A percentile compares a stretch with the other conserved stretches of the same genome.
Conservation (phyloP, 345 rosid genomes). For the Fremontodendron californicum region DNA sequence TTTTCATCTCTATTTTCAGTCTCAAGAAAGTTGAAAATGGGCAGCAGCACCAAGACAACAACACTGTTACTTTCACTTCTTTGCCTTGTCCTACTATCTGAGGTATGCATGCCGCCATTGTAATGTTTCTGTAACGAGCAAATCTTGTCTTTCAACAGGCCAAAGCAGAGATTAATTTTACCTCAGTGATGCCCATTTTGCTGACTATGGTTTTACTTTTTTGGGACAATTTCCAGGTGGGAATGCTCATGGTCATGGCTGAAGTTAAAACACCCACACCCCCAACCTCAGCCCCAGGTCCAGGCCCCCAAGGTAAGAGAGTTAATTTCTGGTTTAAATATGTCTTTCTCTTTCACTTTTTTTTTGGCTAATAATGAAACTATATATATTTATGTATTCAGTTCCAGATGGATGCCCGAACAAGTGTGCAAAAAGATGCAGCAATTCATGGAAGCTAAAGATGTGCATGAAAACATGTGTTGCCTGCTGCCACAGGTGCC, state of each 20-base stretch:
- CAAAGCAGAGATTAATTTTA: not conserved
- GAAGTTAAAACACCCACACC: not conserved
- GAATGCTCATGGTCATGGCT: constrained; percentile 10
- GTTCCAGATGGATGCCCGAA: not conserved
- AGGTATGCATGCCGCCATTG: not conserved
- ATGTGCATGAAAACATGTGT: constrained; percentile 4
- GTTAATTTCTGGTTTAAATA: too few species aligned
- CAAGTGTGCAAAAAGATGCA: constrained; percentile 7
- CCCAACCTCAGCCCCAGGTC: not conserved
- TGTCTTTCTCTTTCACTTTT: too few species aligned
- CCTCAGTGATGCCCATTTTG: not conserved
- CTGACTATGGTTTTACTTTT: not conserved
- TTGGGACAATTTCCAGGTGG: not conserved
- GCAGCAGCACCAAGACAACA: not conserved
- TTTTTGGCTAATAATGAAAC: not conserved
- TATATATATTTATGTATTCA: not conserved
- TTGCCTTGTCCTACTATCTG: not conserved
- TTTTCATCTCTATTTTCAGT: not conserved
- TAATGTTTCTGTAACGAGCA: not conserved
- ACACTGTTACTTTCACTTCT: not conserved
- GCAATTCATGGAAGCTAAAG: constrained; percentile 3
- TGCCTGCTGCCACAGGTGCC: constrained; percentile 10
- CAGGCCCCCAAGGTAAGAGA: constrained; percentile 7
- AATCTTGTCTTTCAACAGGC: not conserved
- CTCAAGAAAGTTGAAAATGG: not conserved